Conservation (phyloP, 768 basidiomycete species). For the Pluteus cervinus region DNA sequence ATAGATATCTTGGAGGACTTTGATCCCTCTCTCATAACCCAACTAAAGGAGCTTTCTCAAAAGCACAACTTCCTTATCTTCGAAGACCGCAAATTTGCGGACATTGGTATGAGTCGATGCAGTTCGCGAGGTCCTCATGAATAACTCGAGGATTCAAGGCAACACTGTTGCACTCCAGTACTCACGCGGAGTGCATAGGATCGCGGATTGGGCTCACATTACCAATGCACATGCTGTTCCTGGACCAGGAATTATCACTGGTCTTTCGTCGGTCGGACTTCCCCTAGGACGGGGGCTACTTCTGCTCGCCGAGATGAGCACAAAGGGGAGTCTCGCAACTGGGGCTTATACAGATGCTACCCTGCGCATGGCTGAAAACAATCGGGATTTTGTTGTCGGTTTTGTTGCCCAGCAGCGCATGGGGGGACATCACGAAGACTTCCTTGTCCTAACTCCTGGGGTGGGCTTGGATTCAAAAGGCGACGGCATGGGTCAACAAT, state of each 20-base stretch:
- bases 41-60: slow-evolving; percentile 60
- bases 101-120: slow-evolving; percentile 66
- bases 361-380: slow-evolving; percentile 78
- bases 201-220: slow-evolving; percentile 93
- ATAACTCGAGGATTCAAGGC: slow-evolving; percentile 44
- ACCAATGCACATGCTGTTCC: slow-evolving; percentile 97
- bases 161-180: slow-evolving; percentile 97
- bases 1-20: slow-evolving; percentile 96
- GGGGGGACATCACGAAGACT: slow-evolving; percentile 77
- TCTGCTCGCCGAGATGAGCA: slow-evolving; percentile 95
- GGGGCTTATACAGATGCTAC: slow-evolving; percentile 82
- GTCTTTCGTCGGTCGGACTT: slow-evolving; percentile 79
- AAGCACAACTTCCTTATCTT: slow-evolving; percentile 95
- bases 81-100: slow-evolving; percentile 98
- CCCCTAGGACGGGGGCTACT: slow-evolving; percentile 84
- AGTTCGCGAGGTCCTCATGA: background rate
- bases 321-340: slow-evolving; percentile 76
- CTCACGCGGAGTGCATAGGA: slow-evolving; percentile 86
- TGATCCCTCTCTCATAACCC: slow-evolving; percentile 60
- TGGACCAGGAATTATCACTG: slow-evolving; percentile 91
- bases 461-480: slow-evolving; percentile 77
- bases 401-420: slow-evolving; percentile 91
- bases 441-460: slow-evolving; percentile 87
- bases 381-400: slow-evolving; percentile 88
- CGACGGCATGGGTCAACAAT: slow-evolving; percentile 92